phyloP scores from a whole-genome alignment of 1,284 basidiomycete genomes.

The Inonotus hispidus region DNA sequence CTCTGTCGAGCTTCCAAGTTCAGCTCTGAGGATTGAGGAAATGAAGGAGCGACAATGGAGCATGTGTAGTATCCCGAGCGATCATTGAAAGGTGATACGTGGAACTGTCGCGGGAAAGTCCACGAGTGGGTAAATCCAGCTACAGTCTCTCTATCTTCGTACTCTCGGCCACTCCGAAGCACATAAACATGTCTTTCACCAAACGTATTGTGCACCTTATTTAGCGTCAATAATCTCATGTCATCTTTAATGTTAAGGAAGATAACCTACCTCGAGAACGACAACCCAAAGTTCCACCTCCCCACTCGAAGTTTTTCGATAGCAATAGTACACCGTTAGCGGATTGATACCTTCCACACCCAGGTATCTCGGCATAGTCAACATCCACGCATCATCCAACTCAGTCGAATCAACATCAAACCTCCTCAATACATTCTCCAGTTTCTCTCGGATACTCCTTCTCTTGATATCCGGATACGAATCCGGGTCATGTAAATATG shows the following conservation, averaged over 20 bases:
- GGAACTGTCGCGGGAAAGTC: slow-evolving; percentile 69
- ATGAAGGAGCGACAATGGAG: slow-evolving; percentile 38
- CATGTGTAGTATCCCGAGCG: slow-evolving; percentile 62
- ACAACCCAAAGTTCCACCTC: slow-evolving; percentile 38
- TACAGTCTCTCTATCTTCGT: slow-evolving; percentile 34
- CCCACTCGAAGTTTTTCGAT: slow-evolving; percentile 28
- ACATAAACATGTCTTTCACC: slow-evolving; percentile 64
- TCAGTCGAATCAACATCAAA: slow-evolving; percentile 19
- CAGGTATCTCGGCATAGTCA: slow-evolving; percentile 70
- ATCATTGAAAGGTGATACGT: slow-evolving; percentile 81
- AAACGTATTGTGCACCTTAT: slow-evolving; percentile 75
- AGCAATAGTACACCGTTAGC: slow-evolving; percentile 69
- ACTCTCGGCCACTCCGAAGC: slow-evolving; percentile 38
- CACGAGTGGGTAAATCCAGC: slow-evolving; percentile 60
- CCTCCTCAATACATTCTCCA: slow-evolving; percentile 1
- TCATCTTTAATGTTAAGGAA: not conserved
- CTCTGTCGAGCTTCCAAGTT: not conserved
- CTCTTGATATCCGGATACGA: not conserved
- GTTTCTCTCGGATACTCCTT: slow-evolving; percentile 12
- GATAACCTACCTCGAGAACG: slow-evolving; percentile 48
- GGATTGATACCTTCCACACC: slow-evolving; percentile 76
- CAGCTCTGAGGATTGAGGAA: not conserved
- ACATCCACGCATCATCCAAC: slow-evolving; percentile 57
- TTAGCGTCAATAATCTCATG: not conserved
- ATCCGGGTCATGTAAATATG: slow-evolving; percentile 39